Evolutionary conservation across 192 early-diverging fungal species (phyloP), one percentile per base, ranked within the genome.

Genomic region (Coemansia sp.): DNA sequence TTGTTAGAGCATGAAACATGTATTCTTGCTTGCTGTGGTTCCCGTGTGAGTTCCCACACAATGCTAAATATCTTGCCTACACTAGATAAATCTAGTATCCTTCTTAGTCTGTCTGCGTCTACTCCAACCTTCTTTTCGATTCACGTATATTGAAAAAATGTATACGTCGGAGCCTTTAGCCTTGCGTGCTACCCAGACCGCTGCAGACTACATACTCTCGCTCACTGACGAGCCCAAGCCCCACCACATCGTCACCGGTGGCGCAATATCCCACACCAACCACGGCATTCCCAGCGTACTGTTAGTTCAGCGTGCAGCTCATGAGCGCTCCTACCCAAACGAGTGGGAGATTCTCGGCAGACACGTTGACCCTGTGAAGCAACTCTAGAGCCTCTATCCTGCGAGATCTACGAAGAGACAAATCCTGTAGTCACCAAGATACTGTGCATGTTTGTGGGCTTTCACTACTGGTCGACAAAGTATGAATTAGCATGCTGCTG

Each of bases 261-360:
- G 65, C 0, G 82, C 82, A 22, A 71, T 84, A 24, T 62, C 67
- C 34, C 62, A 62, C 16, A 31, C 73, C 20, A 20, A 41, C 46
- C 20, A 27, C 6, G n/a, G 20, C 0, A 41, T 47, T 2, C 62
- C 73, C 16, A 69, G 65, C 47, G 74, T 84, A 36, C 71, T 84
- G n/a, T 62, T 84, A 22, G 77, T 84, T 16, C 82, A 84, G 62
- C 70, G 82, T 15, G 67, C 82, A 12, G 67, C 82, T 4, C 41
- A 66, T 15, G 82, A 84, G 53, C 76, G 74, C 52, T 68, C 71
- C 22, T 84, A 72, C 40, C 74, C 77, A 10, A 76, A 84, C 62
- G 69, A 79, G 61, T 84, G 82, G 82, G 82, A 79, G 64, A 75
- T 76, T 15, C 77, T 78, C 22, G 82, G 82, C 39, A 78, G 82